A percentile compares a stretch with the other conserved stretches of the same genome.
Evolutionary conservation across 1,139 yeast genomes (phyloP).

Genomic region (Magnusiomyces fungicola): DNA sequence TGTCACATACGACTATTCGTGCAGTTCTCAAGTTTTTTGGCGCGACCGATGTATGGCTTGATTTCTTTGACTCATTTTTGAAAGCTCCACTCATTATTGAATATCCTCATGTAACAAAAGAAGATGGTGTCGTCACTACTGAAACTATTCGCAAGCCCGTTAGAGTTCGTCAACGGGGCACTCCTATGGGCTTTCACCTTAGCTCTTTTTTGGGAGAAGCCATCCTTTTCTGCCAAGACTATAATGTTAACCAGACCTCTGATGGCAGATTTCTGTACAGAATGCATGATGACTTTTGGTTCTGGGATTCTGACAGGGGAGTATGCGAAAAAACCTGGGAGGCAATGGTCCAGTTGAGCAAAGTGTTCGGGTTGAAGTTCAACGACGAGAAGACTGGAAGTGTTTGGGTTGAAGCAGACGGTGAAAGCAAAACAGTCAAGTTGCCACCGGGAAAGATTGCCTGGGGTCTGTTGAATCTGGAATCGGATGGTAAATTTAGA

Average conservation of each 20-base stretch:
- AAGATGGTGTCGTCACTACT: background rate
- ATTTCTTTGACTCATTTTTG: conserved; percentile 16
- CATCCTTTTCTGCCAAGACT: conserved; percentile 17
- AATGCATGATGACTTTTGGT: conserved; percentile 20
- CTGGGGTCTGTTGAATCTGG: conserved; percentile 18
- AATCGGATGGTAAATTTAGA: conserved; percentile 9
- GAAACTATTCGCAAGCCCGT: background rate
- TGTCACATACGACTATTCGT: conserved; percentile 15
- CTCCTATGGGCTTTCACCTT: conserved; percentile 16
- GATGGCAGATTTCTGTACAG: conserved; percentile 17
- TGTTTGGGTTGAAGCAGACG: background rate
- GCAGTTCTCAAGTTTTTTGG: conserved; percentile 18
- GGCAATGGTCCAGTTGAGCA: conserved; percentile 14
- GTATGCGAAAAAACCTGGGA: conserved; percentile 18
- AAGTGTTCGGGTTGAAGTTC: conserved; percentile 17
- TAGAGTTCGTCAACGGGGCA: conserved; percentile 14
- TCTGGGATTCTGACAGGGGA: conserved; percentile 16
- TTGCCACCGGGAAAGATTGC: conserved; percentile 16
- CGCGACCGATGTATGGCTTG: conserved; percentile 16
- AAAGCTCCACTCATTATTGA: conserved; percentile 13
- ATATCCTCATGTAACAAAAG: background rate
- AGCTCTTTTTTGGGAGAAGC: conserved; percentile 19
- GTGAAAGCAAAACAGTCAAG: background rate
- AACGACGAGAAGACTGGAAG: conserved; percentile 19
- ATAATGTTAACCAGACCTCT: conserved; percentile 14